Percentiles rank a stretch among this genome's conserved stretches.
phyloP scores from a whole-genome alignment of 805 yeast genomes.

The Myxozyma kluyveri region DNA sequence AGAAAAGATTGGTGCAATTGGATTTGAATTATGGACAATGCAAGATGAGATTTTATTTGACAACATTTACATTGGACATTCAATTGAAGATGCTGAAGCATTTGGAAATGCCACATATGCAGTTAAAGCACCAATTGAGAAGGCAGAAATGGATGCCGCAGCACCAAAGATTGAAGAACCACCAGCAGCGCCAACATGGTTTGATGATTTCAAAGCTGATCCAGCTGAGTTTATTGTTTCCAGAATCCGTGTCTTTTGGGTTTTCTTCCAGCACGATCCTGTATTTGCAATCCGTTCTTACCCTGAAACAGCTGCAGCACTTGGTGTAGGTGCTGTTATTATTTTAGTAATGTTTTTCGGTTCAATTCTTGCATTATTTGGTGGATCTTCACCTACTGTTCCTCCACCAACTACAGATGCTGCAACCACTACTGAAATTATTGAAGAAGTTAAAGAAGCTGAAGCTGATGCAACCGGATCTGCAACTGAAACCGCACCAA shows the following conservation, averaged over 20 bases:
- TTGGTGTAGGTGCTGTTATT: constrained; percentile 32
- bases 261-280: constrained; percentile 36
- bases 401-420: constrained; percentile 4
- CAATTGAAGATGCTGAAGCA: constrained; percentile 76
- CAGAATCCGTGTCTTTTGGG: constrained; percentile 35
- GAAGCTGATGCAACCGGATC: constrained; percentile 10
- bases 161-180: constrained; percentile 16
- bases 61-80: constrained; percentile 82
- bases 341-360: constrained; percentile 34
- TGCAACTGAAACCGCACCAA: constrained; percentile 12
- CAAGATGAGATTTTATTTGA: constrained; percentile 71
- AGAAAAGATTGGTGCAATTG: constrained; percentile 72
- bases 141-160: constrained; percentile 26
- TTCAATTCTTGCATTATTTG: constrained; percentile 28
- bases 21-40: constrained; percentile 90
- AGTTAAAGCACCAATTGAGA: constrained; percentile 40
- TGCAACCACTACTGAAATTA: constrained; percentile 2
- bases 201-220: constrained; percentile 36
- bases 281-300: constrained; percentile 36
- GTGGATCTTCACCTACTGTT: constrained; percentile 2
- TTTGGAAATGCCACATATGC: constrained; percentile 75
- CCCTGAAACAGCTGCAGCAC: constrained; percentile 40
- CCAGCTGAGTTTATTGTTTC: constrained; percentile 38
- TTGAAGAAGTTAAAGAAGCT: constrained; percentile 6
- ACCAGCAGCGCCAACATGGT: constrained; percentile 11